phyloP scores from a whole-genome alignment of 2,329 filamentous ascomycete genomes.

The Blastomyces gilchristii region DNA sequence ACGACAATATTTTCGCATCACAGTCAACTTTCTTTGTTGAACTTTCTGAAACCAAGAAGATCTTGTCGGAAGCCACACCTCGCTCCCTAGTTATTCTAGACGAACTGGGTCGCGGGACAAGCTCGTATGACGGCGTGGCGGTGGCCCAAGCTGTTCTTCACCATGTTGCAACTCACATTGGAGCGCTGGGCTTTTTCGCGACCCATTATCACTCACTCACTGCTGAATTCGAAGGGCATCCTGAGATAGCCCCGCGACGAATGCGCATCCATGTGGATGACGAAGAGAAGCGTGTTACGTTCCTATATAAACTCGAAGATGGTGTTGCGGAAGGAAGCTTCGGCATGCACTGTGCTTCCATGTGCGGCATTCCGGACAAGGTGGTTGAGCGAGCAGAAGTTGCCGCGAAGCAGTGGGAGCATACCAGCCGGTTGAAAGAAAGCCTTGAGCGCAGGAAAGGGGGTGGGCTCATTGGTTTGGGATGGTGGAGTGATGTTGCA shows the following conservation, averaged over 20 bases:
- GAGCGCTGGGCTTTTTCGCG: constrained; percentile 91
- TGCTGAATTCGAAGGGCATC: constrained; percentile 79
- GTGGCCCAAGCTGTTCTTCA: constrained; percentile 97
- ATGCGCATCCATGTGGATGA: constrained; percentile 96
- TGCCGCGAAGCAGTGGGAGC: constrained; percentile 87
- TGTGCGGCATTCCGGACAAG: constrained; percentile 82
- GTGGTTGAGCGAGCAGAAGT: constrained; percentile 81
- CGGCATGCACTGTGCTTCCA: constrained; percentile 96
- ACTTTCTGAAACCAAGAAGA: constrained; percentile 95
- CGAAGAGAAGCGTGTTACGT: constrained; percentile 74
- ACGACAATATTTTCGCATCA: constrained; percentile 97
- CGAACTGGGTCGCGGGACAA: constrained; percentile 88
- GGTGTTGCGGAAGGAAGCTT: constrained; percentile 95
- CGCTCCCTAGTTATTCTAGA: constrained; percentile 94
- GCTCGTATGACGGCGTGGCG: constrained; percentile 90
- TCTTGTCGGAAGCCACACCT: constrained; percentile 83
- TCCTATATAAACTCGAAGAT: constrained; percentile 86
- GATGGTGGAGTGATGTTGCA: constrained; percentile 77
- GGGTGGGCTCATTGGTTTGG: constrained; percentile 72
- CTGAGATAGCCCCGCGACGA: constrained; percentile 72
- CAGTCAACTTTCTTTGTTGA: constrained; percentile 99
- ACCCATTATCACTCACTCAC: constrained; percentile 95
- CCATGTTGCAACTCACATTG: constrained; percentile 84
- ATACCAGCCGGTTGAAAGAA: constrained; percentile 82
- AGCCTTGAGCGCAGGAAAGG: constrained; percentile 71